phyloP scores from a whole-genome alignment of 805 yeast species.

The Cyberlindnera maritima region DNA sequence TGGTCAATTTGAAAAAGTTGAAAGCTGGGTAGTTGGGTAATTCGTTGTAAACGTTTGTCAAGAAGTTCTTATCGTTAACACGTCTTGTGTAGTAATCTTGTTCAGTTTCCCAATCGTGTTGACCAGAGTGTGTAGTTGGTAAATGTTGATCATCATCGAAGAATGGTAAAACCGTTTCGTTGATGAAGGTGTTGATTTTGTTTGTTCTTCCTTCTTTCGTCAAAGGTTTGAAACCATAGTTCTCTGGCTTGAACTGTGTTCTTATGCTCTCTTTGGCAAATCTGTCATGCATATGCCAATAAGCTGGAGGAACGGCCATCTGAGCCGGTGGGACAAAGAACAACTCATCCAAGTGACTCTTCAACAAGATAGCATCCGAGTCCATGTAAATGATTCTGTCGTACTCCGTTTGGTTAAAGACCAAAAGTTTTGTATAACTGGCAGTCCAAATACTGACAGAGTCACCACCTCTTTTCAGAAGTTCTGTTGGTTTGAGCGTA shows the following conservation, averaged over 20 bases:
- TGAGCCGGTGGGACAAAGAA: slow-evolving; percentile 47
- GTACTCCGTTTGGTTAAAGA: slow-evolving; percentile 47
- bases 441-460: slow-evolving; percentile 38
- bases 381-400: slow-evolving; percentile 57
- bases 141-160: background rate
- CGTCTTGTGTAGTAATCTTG: slow-evolving; percentile 1
- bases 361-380: slow-evolving; percentile 47
- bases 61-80: slow-evolving; percentile 17
- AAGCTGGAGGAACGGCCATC: slow-evolving; percentile 46
- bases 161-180: slow-evolving; percentile 6
- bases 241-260: slow-evolving; percentile 19
- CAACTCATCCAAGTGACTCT: slow-evolving; percentile 45
- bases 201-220: slow-evolving; percentile 21
- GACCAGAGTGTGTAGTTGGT: background rate
- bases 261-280: slow-evolving; percentile 24
- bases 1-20: slow-evolving; percentile 33
- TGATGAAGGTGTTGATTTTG: slow-evolving; percentile 13
- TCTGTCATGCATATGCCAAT: slow-evolving; percentile 33
- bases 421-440: slow-evolving; percentile 53
- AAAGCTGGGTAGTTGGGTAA: slow-evolving; percentile 35
- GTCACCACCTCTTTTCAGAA: slow-evolving; percentile 19
- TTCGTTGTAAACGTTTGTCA: slow-evolving; percentile 34
- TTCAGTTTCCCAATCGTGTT: background rate
- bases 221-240: slow-evolving; percentile 25
- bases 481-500: slow-evolving; percentile 17